phyloP scores from a whole-genome alignment of 2,329 filamentous ascomycete species.

The Pseudocercospora crystallina region DNA sequence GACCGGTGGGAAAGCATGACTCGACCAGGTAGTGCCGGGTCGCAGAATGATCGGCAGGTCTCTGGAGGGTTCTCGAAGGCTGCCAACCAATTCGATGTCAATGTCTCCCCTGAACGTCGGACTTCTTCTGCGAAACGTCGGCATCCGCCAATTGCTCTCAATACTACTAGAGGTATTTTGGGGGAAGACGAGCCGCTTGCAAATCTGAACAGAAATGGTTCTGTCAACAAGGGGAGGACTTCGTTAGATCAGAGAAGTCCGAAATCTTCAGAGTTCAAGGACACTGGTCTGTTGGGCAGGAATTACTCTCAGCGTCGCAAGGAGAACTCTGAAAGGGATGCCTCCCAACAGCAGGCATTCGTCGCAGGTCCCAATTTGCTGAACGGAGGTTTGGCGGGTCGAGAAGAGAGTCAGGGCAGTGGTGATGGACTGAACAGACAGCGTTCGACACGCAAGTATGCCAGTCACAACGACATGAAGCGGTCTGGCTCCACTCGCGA shows the following conservation, averaged over 20 bases:
- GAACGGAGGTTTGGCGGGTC: conserved; percentile 40
- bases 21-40: conserved; percentile 4
- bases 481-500: conserved; percentile 22
- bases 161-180: conserved; percentile 27
- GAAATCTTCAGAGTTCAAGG: conserved; percentile 43
- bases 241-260: conserved; percentile 26
- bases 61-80: conserved; percentile 23
- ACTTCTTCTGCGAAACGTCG: conserved; percentile 29
- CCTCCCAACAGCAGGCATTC: conserved; percentile 45
- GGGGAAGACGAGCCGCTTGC: conserved; percentile 38
- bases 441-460: conserved; percentile 12
- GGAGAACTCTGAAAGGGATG: conserved; percentile 40
- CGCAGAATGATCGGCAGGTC: conserved; percentile 1
- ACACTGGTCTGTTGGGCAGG: conserved; percentile 50
- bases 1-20: conserved; percentile 52
- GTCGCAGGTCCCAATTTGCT: conserved; percentile 59
- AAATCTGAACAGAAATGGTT: conserved; percentile 25
- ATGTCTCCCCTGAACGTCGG: conserved; percentile 23
- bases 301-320: conserved; percentile 50
- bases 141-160: conserved; percentile 33
- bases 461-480: conserved; percentile 20
- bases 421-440: conserved; percentile 17
- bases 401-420: conserved; percentile 14
- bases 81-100: conserved; percentile 25
- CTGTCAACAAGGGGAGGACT: conserved; percentile 19